These are phyloP conservation scores for Taxawa tesnikishii DNA, from an alignment of 2,329 filamentous ascomycete species.

Conservation along the genomic window DNA sequence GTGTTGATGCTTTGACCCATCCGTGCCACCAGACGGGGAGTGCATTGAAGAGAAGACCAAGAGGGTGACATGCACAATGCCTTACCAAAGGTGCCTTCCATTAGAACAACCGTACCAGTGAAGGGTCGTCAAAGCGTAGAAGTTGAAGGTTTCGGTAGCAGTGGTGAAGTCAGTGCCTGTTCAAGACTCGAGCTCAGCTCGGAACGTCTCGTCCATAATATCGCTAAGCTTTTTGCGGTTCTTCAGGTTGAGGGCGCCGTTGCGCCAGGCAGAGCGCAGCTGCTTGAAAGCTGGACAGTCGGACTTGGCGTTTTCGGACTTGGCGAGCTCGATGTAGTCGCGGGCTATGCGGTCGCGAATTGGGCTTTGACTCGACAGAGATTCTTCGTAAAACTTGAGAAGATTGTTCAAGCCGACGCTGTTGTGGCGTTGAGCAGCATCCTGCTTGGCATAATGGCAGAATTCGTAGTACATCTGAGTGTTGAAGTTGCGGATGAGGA, in stretches of 20 bases:
- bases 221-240: constrained; percentile 45
- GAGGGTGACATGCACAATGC: not conserved
- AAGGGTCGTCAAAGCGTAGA: not conserved
- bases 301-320: constrained; percentile 28
- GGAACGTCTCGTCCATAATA: constrained; percentile 38
- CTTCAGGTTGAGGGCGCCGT: constrained; percentile 41
- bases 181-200: constrained; percentile 35
- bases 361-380: constrained; percentile 37
- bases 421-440: constrained; percentile 40
- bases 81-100: no score
- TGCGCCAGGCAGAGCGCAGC: constrained; percentile 40
- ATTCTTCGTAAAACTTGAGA: constrained; percentile 52
- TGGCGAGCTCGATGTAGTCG: constrained; percentile 44
- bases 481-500: constrained; percentile 63
- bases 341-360: constrained; percentile 41
- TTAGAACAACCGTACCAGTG: no score
- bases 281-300: constrained; percentile 37
- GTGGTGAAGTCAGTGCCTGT: not conserved
- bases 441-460: constrained; percentile 52
- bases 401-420: constrained; percentile 49
- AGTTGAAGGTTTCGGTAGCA: not conserved
- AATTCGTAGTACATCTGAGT: constrained; percentile 65
- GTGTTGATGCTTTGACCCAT: no score
- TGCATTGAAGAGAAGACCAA: no score
- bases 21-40: no score